These are phyloP conservation scores for Pseudophaeomoniella oleicola DNA, from an alignment of 2,329 filamentous ascomycete genomes.

Conservation along the genomic window DNA sequence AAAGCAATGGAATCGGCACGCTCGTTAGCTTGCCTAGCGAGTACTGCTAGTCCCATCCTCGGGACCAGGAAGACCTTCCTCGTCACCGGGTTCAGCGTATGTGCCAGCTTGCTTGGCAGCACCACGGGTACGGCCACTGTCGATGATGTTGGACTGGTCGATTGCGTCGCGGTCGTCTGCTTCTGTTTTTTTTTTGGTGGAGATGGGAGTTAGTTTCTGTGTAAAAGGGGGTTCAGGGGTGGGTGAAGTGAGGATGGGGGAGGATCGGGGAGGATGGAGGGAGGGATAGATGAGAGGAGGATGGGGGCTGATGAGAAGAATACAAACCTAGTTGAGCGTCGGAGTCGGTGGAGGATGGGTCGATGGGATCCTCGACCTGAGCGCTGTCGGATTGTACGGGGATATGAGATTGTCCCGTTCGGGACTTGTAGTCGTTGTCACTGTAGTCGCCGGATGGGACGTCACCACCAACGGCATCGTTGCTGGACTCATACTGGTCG, in stretches of 20 bases:
- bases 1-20: no score
- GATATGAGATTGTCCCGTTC: slow-evolving; percentile 30
- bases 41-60: no score
- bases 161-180: slow-evolving; percentile 35
- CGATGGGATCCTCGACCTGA: slow-evolving; percentile 30
- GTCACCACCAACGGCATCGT: slow-evolving; percentile 5
- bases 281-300: background rate
- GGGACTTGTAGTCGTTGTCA: slow-evolving; percentile 32
- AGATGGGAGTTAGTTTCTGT: background rate
- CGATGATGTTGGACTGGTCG: slow-evolving; percentile 31
- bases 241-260: background rate
- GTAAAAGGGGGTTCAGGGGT: background rate
- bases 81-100: slow-evolving; percentile 37
- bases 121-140: slow-evolving; percentile 31
- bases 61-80: slow-evolving; percentile 26
- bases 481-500: slow-evolving; percentile 6
- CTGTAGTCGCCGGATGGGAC: slow-evolving; percentile 15
- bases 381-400: slow-evolving; percentile 32
- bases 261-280: background rate
- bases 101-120: slow-evolving; percentile 28
- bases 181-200: slow-evolving; percentile 13
- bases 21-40: no score
- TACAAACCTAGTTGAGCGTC: slow-evolving; percentile 31
- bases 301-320: background rate
- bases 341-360: slow-evolving; percentile 28